phyloP scores from a whole-genome alignment of 805 yeast genomes.

The Teunomyces tritomae region DNA sequence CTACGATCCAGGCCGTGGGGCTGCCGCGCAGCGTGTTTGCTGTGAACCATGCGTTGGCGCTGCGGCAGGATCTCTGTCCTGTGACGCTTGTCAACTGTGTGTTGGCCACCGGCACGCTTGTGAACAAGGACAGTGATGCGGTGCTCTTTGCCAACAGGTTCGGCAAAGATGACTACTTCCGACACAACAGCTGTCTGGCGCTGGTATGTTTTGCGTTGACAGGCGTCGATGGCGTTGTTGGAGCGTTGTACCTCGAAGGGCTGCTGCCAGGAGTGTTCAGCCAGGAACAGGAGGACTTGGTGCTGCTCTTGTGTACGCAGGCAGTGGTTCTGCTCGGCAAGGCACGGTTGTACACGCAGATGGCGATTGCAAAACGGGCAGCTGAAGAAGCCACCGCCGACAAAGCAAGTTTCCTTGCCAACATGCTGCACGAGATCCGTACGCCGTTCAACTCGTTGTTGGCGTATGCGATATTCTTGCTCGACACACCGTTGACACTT shows the following conservation, averaged over 20 bases:
- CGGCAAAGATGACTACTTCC: slow-evolving; percentile 42
- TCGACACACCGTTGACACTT: slow-evolving; percentile 44
- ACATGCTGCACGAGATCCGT: slow-evolving; percentile 58
- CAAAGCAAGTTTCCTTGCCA: slow-evolving; percentile 51
- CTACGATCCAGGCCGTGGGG: slow-evolving; percentile 27
- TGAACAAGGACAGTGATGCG: slow-evolving; percentile 36
- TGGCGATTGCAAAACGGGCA: slow-evolving; percentile 40
- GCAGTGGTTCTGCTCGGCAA: slow-evolving; percentile 52
- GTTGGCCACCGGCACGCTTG: slow-evolving; percentile 33
- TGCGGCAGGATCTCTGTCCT: slow-evolving; percentile 45
- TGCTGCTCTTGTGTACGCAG: slow-evolving; percentile 46
- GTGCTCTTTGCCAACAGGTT: slow-evolving; percentile 30
- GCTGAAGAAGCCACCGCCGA: slow-evolving; percentile 56
- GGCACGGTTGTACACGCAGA: slow-evolving; percentile 44
- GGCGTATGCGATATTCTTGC: slow-evolving; percentile 47
- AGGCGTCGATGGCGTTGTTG: slow-evolving; percentile 39
- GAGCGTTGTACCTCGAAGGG: slow-evolving; percentile 45
- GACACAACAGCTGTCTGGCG: slow-evolving; percentile 28
- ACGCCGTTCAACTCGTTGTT: slow-evolving; percentile 54
- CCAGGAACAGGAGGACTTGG: slow-evolving; percentile 36
- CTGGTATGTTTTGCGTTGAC: slow-evolving; percentile 47
- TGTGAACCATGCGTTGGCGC: slow-evolving; percentile 32
- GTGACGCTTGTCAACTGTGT: slow-evolving; percentile 36
- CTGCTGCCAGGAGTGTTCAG: slow-evolving; percentile 18
- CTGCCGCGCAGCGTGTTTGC: slow-evolving; percentile 21